Evolutionary conservation across 176 grass and related monocot species (phyloP), one percentile per base, ranked within the genome.

Genomic region (Oryza coarctata): DNA sequence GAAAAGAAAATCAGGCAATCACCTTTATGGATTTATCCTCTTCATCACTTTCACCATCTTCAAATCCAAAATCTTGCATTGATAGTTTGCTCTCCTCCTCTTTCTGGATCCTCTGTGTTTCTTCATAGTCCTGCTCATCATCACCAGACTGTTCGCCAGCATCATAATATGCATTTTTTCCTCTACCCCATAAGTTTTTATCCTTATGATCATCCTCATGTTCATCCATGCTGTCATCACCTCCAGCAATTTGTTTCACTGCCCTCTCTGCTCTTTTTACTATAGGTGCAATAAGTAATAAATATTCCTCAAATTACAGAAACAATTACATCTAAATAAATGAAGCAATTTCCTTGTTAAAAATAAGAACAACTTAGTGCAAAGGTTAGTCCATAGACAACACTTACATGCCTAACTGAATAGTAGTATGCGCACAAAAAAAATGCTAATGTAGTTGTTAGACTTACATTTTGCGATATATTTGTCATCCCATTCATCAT

Each of bases 381-480:
- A 83, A 31, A 41, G 2, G 43, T 57, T 22, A n/a, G 49, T 25
- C 44, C 23, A 70, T 5, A 17, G 11, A 52, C 12, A 4, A 50
- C 7, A 68, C 65, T 29, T 80, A 33, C 9, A 55, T 34, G 25
- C 6, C 4, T 23, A 61, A 74, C 35, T 63, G 62, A 8, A 47
- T 67, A 68, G 29, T 17, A 79, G 13, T 30, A 47, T 78, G 11
- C 29, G n/a, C 45, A 90, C 12, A 84, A 20, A 30, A 12, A 79
- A 50, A 61, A 18, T 43, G 18, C 41, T 61, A 64, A 63, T 68
- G 52, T 63, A 80, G 31, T 39, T 26, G 29, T 63, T 18, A 14
- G 35, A 91, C 90, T 95, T 88, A 95, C 93, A 93, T 89, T 98
- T 91, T 82, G 84, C 82, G 84, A 90, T 69, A 91, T 91, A 88